phyloP scores from a whole-genome alignment of 148 eudicot genomes.

The Arbutus unedo region DNA sequence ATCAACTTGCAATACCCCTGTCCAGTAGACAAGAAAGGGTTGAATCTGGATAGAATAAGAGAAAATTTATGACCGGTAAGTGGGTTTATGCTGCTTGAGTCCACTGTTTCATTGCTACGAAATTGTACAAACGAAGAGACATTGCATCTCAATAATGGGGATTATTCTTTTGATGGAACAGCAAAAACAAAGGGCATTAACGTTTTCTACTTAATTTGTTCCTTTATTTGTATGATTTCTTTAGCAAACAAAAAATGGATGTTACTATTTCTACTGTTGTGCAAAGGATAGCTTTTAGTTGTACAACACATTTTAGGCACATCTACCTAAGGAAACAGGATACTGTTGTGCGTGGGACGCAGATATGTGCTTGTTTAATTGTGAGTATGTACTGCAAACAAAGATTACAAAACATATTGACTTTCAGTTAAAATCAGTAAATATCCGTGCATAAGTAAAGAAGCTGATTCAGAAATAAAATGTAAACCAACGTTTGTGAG shows the following conservation, averaged over 20 bases:
- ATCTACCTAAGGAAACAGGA: background rate
- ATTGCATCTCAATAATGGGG: background rate
- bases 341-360: background rate
- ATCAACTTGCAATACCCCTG: slow-evolving; percentile 16
- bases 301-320: background rate
- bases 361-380: background rate
- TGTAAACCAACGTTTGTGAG: background rate
- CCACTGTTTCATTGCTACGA: background rate
- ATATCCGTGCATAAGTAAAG: background rate
- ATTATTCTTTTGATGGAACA: background rate
- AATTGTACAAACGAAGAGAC: slow-evolving; percentile 1
- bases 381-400: background rate
- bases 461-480: background rate
- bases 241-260: background rate
- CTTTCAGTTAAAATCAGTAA: background rate
- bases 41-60: slow-evolving; percentile 8
- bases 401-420: background rate
- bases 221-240: background rate
- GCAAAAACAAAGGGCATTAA: background rate
- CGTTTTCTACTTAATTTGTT: background rate
- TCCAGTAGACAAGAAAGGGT: slow-evolving; percentile 12
- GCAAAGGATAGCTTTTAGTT: background rate
- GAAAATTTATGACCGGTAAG: slow-evolving; percentile 19
- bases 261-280: background rate
- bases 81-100: background rate